These are phyloP conservation scores for Cryoendolithus antarcticus DNA, from an alignment of 2,329 filamentous ascomycete species.

Conservation along the genomic window DNA sequence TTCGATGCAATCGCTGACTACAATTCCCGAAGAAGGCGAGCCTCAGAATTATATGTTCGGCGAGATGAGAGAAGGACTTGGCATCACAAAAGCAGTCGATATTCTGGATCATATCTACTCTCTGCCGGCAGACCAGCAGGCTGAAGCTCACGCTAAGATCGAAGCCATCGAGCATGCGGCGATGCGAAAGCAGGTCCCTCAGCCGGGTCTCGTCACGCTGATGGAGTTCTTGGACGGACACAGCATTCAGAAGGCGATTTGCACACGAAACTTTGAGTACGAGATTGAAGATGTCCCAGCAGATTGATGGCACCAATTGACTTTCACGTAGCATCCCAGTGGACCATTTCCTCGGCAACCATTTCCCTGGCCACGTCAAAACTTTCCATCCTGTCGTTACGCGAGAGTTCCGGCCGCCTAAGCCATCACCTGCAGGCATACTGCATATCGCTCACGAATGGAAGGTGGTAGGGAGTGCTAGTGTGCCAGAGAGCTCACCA, in stretches of 20 bases:
- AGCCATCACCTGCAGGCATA: slow-evolving; percentile 80
- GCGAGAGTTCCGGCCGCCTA: slow-evolving; percentile 68
- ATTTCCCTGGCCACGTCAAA: slow-evolving; percentile 48
- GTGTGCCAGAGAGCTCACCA: slow-evolving; percentile 16
- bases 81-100: slow-evolving; percentile 60
- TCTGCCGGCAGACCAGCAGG: slow-evolving; percentile 51
- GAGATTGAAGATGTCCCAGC: slow-evolving; percentile 8
- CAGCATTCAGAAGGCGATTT: slow-evolving; percentile 65
- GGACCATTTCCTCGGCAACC: slow-evolving; percentile 59
- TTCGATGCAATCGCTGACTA: background rate
- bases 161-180: slow-evolving; percentile 66
- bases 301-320: background rate
- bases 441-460: slow-evolving; percentile 70
- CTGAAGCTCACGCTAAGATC: slow-evolving; percentile 57
- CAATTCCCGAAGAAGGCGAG: slow-evolving; percentile 41
- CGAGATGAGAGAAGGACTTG: slow-evolving; percentile 67
- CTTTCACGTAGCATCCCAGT: slow-evolving; percentile 45
- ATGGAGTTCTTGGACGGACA: slow-evolving; percentile 70
- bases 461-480: slow-evolving; percentile 38
- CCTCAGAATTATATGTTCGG: slow-evolving; percentile 94
- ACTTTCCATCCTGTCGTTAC: slow-evolving; percentile 70
- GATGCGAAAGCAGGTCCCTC: slow-evolving; percentile 68
- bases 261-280: slow-evolving; percentile 83
- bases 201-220: slow-evolving; percentile 63
- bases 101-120: slow-evolving; percentile 80